A percentile compares a stretch with the other conserved stretches of the same genome.
phyloP scores from a whole-genome alignment of 108 stramenopile genomes.

The Pseudonitzschia multistriata region DNA sequence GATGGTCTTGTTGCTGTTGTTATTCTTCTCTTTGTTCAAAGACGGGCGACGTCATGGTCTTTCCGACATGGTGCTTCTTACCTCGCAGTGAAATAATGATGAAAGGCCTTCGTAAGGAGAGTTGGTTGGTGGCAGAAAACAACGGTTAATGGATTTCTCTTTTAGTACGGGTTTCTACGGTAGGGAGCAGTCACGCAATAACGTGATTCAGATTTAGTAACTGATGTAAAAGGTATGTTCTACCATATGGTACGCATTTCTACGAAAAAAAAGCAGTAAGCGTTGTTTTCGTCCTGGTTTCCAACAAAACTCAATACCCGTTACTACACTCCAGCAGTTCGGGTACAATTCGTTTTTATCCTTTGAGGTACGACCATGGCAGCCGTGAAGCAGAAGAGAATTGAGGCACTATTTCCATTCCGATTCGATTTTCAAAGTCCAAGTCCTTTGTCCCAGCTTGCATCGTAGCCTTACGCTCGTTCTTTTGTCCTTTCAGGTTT shows the following conservation, averaged over 20 bases:
- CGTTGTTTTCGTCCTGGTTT: background rate
- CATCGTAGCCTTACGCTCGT: background rate
- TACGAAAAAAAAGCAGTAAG: background rate
- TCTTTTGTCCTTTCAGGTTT: constrained; percentile 1
- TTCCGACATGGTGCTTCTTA: constrained; percentile 1
- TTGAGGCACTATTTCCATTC: background rate
- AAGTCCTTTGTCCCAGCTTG: background rate
- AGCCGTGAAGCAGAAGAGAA: background rate
- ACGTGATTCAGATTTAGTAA: constrained; percentile 13
- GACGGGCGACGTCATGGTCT: background rate
- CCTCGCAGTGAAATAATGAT: constrained; percentile 11
- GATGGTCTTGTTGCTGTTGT: background rate
- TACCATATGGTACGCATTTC: background rate
- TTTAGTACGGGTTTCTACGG: background rate
- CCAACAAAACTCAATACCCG: background rate
- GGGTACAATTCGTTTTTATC: constrained; percentile 9
- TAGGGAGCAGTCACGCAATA: background rate
- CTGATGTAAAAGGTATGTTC: constrained; percentile 16
- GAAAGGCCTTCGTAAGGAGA: no score
- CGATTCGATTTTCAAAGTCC: no score
- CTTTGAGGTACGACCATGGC: constrained; percentile 8
- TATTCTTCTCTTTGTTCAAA: background rate
- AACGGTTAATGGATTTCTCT: background rate
- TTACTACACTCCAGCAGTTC: background rate
- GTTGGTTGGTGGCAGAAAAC: constrained; percentile 2